Base-by-base conservation (phyloP, 2,329 filamentous ascomycete species). In the Fusarium tanahbumbuense region DNA sequence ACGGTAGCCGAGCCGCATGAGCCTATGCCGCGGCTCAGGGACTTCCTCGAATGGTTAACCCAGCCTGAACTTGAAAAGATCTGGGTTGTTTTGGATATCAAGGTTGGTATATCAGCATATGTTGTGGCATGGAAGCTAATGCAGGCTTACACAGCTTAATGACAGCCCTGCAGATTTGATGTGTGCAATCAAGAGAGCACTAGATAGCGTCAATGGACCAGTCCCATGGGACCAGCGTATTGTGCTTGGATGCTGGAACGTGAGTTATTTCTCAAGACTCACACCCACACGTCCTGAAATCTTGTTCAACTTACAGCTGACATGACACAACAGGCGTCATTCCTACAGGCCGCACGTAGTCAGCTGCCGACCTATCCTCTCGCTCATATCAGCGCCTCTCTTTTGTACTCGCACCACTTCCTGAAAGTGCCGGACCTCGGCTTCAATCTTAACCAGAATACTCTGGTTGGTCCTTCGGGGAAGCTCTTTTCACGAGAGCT, bases 71-170 rank as follows among this genome's bases (percentile, higher is more conserved):
- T 87, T 41, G 88, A 92, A 74, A 79, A 91, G 45, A 84, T 94
- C 12, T 97, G 94, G 94, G 74, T 96, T 8, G 80, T 98, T 65
- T 83, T 98, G 6, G 95, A 98, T 78, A 93, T 98, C 78, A 98
- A 98, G 84, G 90, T 93, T 79, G 34, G 34, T 54, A 28, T 30
- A 30, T 25, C 54, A 49, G 40, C 55, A 67, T 47, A 48, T 60
- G 41, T n/a, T 13, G 40, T 41, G n/a, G 42, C 30, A 65, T 32
- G 32, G 50, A 45, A 23, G 28, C 67, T 71, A 57, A 74, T 44
- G 48, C 52, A 42, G 32, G 28, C n/a, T 23, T 45, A 20, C 16
- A 8, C 67, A 92, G 89, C 85, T 89, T 27, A 89, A 93, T 74
- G 92, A 94, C 76, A 83, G 92, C 68, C 82, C 92, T 1, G 85